Conservation (phyloP, 768 basidiomycete genomes). For the Rhodotorula sphaerocarpa region DNA sequence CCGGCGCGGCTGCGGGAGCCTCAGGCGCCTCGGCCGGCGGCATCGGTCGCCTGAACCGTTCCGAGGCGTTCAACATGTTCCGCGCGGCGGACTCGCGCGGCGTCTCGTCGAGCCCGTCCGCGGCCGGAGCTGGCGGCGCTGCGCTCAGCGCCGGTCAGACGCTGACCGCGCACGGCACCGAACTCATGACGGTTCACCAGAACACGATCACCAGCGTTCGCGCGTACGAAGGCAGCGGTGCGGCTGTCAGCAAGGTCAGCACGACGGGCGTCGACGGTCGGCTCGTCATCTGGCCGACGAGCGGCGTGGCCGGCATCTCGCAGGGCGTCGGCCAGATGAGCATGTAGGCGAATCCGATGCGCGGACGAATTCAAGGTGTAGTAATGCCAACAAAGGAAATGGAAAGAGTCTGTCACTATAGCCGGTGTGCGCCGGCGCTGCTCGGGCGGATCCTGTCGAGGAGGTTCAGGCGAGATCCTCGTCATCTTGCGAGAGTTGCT, state of each 20-base stretch:
- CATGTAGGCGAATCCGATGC: slow-evolving; percentile 5
- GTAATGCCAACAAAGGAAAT: not conserved
- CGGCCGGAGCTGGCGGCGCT: not conserved
- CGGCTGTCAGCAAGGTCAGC: slow-evolving; percentile 64
- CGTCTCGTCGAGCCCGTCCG: slow-evolving; percentile 34
- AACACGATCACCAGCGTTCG: slow-evolving; percentile 94
- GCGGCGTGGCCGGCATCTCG: slow-evolving; percentile 24
- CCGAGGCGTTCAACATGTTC: slow-evolving; percentile 86
- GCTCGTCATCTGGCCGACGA: slow-evolving; percentile 72
- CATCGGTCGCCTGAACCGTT: slow-evolving; percentile 70
- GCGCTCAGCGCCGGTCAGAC: slow-evolving; percentile 34
- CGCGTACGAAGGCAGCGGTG: slow-evolving; percentile 59
- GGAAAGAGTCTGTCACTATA: too few relatives aligned
- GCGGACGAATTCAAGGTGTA: not conserved
- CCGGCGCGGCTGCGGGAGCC: slow-evolving; percentile 45
- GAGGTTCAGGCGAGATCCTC: too few relatives aligned
- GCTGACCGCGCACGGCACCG: slow-evolving; percentile 49
- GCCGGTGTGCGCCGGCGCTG: too few relatives aligned
- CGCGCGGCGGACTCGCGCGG: slow-evolving; percentile 80
- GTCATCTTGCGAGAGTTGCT: slow-evolving; percentile 20
- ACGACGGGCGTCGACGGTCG: slow-evolving; percentile 91
- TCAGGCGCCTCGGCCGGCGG: slow-evolving; percentile 46
- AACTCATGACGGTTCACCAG: slow-evolving; percentile 85
- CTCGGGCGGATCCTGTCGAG: too few relatives aligned
- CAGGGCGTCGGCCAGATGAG: slow-evolving; percentile 14